Conservation (phyloP, 305 asterid genomes). For the Solanum hybrid region DNA sequence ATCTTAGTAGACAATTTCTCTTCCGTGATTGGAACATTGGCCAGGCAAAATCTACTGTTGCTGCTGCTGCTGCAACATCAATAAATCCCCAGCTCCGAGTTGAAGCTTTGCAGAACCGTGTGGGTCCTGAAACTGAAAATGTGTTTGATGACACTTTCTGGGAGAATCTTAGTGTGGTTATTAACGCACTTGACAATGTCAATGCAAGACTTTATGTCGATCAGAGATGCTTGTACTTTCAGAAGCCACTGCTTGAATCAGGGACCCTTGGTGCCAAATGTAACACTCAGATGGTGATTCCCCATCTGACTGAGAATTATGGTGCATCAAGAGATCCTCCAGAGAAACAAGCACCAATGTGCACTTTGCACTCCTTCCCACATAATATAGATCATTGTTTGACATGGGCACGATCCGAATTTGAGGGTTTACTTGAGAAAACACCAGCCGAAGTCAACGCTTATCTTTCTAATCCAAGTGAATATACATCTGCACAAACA, state of each 20-base stretch:
- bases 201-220: conserved; percentile 93
- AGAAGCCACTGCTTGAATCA: conserved; percentile 88
- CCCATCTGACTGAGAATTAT: conserved; percentile 86
- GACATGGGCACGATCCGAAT: conserved; percentile 96
- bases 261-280: conserved; percentile 94
- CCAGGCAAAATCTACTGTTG: conserved; percentile 94
- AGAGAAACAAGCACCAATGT: conserved; percentile 99
- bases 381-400: conserved; percentile 94
- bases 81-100: conserved; percentile 52
- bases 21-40: conserved; percentile 99
- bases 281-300: conserved; percentile 91
- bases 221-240: conserved; percentile 86
- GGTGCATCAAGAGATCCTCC: conserved; percentile 98
- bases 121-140: conserved; percentile 76
- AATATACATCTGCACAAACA: conserved; percentile 59
- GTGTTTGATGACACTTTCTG: conserved; percentile 81
- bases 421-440: conserved; percentile 91
- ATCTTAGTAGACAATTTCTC: conserved; percentile 89
- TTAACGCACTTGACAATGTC: conserved; percentile 94
- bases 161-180: conserved; percentile 71
- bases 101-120: conserved; percentile 94
- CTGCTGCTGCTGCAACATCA: conserved; percentile 72
- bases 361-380: conserved; percentile 93
- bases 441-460: conserved; percentile 89
- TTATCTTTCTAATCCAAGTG: conserved; percentile 63